Evolutionary conservation across 805 yeast genomes (phyloP).

Genomic region (Starmerella bombi): DNA sequence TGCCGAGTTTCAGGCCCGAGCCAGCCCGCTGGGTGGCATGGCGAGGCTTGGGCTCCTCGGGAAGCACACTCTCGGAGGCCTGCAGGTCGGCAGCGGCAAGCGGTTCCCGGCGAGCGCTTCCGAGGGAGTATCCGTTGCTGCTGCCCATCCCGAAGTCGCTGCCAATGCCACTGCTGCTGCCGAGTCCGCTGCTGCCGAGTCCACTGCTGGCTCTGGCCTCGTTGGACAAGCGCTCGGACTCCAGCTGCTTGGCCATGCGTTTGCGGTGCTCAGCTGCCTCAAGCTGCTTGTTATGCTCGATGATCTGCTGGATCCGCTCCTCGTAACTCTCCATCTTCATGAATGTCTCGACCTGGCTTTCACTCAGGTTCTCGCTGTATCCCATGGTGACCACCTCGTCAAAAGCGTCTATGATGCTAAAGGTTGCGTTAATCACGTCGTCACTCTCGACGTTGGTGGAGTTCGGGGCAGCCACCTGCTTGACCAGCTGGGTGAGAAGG

Average conservation of each 20-base stretch:
- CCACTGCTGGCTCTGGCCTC: constrained; percentile 23
- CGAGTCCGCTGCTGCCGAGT: constrained; percentile 1
- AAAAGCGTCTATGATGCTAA: constrained; percentile 79
- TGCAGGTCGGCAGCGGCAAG: neutral
- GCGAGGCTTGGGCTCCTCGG: neutral
- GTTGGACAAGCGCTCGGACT: constrained; percentile 40
- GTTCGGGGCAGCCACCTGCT: constrained; percentile 39
- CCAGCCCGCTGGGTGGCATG: constrained; percentile 29
- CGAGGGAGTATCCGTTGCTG: constrained; percentile 5
- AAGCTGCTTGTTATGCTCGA: constrained; percentile 88
- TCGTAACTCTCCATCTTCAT: constrained; percentile 97
- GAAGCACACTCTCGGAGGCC: neutral
- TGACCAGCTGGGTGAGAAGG: constrained; percentile 68
- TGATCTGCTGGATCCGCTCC: constrained; percentile 95
- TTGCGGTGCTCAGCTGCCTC: constrained; percentile 97
- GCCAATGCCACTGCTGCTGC: constrained; percentile 10
- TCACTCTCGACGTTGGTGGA: constrained; percentile 42
- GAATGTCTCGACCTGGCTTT: constrained; percentile 73
- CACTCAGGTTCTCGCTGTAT: constrained; percentile 71
- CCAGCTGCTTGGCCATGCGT: constrained; percentile 74
- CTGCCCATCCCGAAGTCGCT: constrained; percentile 5
- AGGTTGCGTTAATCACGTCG: constrained; percentile 71
- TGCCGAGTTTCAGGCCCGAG: constrained; percentile 71
- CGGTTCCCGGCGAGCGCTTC: neutral
- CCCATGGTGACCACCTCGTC: constrained; percentile 89